Conservation (phyloP, 2,329 filamentous ascomycete species). For the Penicillium sp. region DNA sequence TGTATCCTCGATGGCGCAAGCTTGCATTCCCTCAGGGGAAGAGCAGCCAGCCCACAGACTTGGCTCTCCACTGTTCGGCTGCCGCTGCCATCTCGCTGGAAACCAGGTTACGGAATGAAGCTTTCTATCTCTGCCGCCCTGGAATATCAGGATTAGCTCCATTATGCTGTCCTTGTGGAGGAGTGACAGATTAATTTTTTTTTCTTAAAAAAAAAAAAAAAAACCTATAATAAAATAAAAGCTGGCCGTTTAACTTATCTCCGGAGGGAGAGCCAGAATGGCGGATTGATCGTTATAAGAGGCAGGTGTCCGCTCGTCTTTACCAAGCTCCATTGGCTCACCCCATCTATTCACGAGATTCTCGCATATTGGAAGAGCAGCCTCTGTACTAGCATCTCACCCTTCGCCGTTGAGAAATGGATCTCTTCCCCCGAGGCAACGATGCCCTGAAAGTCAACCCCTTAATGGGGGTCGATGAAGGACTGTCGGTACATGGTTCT, state of each 20-base stretch:
- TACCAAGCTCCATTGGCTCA: background rate
- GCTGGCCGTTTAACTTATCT: background rate
- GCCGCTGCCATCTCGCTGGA: background rate
- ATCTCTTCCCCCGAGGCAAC: constrained; percentile 39
- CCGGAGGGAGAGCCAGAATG: background rate
- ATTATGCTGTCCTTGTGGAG: background rate
- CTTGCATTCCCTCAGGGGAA: background rate
- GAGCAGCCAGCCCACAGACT: background rate
- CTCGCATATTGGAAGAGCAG: background rate
- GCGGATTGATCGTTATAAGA: background rate
- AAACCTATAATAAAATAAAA: background rate
- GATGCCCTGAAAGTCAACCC: constrained; percentile 54
- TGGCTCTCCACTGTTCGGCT: background rate
- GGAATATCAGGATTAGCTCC: background rate
- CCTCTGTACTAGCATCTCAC: background rate
- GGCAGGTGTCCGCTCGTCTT: background rate
- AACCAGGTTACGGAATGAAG: background rate
- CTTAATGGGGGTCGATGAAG: constrained; percentile 39
- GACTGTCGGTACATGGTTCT: constrained; percentile 51
- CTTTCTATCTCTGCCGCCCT: background rate
- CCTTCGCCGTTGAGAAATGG: background rate
- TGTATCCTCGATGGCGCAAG: background rate
- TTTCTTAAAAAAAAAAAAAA: too few species aligned
- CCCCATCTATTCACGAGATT: background rate
- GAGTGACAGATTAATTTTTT: background rate